Base-by-base conservation (phyloP, 2,329 filamentous ascomycete genomes). In the Penicillium capsulatum region DNA sequence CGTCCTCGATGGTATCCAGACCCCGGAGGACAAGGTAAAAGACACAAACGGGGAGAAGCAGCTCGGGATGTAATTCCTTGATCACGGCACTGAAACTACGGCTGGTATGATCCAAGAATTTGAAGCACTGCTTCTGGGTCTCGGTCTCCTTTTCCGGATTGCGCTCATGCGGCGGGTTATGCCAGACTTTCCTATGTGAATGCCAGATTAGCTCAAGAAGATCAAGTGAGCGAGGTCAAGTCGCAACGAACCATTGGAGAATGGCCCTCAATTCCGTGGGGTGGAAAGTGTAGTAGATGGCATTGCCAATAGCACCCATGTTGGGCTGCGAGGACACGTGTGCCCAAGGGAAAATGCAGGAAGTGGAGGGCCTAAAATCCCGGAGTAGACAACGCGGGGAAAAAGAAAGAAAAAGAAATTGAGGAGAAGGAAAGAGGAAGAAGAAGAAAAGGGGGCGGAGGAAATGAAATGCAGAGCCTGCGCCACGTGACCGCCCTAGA, bases 1-100 rank as follows among this genome's bases (percentile, higher is more conserved):
- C 92, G 73, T 98, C 92, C 69, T 98, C 92, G 45, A 98, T 86
- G n/a, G 92, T 98, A 67, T 98, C 92, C 35, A 98, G 78, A 32
- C 87, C 92, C 45, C 92, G 86, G 38, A 98, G 76, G 37, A 88
- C 79, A 17, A 98, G 79, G 71, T 98, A 98, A 76, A 98, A 98
- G 7, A 97, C 74, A 40, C 83, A 81, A 31, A 97, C 77, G 16
- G 92, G 89, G 28, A 96, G 79, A 24, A 97, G 79, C 20, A 98
- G 81, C 69, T 98, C 91, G 1, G 89, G 89, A 62, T 96, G 90
- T 30, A 98, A 78, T 70, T 98, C 92, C 68, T 94, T 81, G 50
- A 98, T 98, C 61, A 98, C 92, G 32, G 88, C 77, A 36, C 84
- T 76, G 67, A 98, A 98, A 65, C 89, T 96, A 44, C 92, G 86